Evolutionary conservation across 2,329 filamentous ascomycete species (phyloP), one percentile per base, ranked within the genome.

Genomic region (Calonectria pteridis): DNA sequence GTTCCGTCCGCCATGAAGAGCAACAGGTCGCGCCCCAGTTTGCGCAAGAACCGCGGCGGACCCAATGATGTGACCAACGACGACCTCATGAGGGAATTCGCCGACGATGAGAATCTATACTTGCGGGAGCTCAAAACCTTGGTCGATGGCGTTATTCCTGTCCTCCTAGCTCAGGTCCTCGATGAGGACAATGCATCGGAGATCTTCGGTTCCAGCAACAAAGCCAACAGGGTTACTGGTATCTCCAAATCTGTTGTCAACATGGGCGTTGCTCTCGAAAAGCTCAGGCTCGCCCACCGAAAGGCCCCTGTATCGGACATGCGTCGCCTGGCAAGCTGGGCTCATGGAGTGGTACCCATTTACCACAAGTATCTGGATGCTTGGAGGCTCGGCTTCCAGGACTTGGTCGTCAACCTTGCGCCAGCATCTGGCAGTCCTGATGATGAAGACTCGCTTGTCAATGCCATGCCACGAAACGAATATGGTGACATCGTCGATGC

Each of bases 361-460:
- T 99, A 99, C 82, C 89, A 92, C 74, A 93, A 95, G 80, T 99
- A 98, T 82, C 89, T 98, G 37, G 92, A 92, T 81, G 93, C 94
- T 10, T 99, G 97, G 97, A 91, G 95, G 35, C 89, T 98, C 62
- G 97, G 97, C 0, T 99, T 98, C 84, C 94, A 98, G 80, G 96
- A 98, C 82, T 92, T 99, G 26, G 92, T 98, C 64, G 95, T 99
- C 79, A 98, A 98, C 82, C 91, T 98, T 40, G 95, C 95, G 1
- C 94, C 95, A 10, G 91, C 92, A 6, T 85, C 86, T 2, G 86
- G 85, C 20, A 80, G 79, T 1, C 80, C 84, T 2, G 91, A 93
- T 40, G 91, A 93, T 62, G 88, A 91, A 49, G 89, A 92, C 75
- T 91, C 90, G 2, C 84, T 92, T 2, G 82, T 93, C 67, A 88